Percentiles rank a stretch among this genome's conserved stretches.
Evolutionary conservation across 2,329 filamentous ascomycete genomes (phyloP).

Genomic region (Phialocephala sp.): DNA sequence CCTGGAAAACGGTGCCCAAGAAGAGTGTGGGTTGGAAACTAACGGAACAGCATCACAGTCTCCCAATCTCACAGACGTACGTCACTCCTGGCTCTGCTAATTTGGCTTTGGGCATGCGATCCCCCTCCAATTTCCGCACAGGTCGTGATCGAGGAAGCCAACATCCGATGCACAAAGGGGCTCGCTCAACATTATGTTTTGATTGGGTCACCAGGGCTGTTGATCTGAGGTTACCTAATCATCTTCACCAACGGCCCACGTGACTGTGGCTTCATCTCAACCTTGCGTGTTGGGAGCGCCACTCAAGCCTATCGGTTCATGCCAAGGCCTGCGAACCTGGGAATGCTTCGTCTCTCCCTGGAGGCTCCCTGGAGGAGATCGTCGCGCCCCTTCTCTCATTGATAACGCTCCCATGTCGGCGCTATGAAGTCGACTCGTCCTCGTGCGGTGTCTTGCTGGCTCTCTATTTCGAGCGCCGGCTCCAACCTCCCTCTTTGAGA

Average conservation of each 20-base stretch:
- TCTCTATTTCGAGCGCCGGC: not conserved
- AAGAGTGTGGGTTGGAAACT: not conserved
- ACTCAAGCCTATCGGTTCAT: no score
- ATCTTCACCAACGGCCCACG: no score
- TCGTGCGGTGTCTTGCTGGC: no score
- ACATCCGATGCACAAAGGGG: not conserved
- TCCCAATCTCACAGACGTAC: not conserved
- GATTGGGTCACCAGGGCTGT: no score
- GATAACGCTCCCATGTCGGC: not conserved
- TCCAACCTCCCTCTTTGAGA: no score
- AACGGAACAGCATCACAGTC: not conserved
- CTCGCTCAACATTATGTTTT: not conserved
- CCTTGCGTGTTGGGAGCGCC: no score
- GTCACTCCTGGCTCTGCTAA: not conserved
- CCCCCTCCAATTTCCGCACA: not conserved
- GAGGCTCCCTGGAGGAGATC: not conserved
- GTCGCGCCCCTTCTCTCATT: not conserved
- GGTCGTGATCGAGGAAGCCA: not conserved
- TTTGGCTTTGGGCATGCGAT: not conserved
- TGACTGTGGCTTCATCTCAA: no score
- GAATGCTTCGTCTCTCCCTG: no score
- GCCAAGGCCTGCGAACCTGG: no score
- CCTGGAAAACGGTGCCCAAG: not conserved
- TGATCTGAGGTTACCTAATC: no score
- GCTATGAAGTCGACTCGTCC: not conserved